phyloP scores from a whole-genome alignment of 164 flowering plant genomes.

The Paratinospora sagittata region DNA sequence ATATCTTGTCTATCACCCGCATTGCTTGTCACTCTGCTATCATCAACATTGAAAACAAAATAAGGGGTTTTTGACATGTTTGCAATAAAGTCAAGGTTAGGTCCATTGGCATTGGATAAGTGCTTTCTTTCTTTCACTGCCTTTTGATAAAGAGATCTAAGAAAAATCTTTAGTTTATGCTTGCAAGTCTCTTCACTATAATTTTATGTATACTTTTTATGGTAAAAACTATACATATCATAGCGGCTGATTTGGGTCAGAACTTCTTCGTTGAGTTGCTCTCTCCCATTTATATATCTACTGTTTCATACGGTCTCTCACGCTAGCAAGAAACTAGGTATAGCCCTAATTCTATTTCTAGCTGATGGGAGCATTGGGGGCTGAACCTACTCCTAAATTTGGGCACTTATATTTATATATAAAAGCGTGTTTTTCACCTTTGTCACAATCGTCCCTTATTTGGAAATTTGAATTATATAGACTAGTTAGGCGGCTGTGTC shows the following conservation, averaged over 20 bases:
- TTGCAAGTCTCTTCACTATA: neutral
- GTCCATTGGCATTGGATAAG: conserved; percentile 9
- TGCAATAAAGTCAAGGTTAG: conserved; percentile 12
- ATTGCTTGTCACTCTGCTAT: too few species aligned
- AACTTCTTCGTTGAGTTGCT: neutral
- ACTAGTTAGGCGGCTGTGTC: too few species aligned
- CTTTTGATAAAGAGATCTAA: neutral
- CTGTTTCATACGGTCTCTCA: neutral
- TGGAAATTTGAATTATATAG: neutral
- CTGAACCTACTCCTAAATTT: neutral
- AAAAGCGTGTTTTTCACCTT: neutral
- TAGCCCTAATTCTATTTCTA: neutral
- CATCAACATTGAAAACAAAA: too few species aligned
- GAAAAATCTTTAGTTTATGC: neutral
- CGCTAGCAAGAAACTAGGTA: neutral
- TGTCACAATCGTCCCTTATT: neutral
- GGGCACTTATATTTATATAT: neutral
- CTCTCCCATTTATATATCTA: neutral
- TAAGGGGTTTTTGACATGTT: too few species aligned
- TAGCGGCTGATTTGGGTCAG: neutral
- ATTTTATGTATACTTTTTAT: neutral
- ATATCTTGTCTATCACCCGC: too few species aligned
- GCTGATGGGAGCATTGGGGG: neutral
- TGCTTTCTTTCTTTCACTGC: neutral
- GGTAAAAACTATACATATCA: neutral